Base-by-base conservation (phyloP, 768 basidiomycete species). In the Auricularia auricula-judae region DNA sequence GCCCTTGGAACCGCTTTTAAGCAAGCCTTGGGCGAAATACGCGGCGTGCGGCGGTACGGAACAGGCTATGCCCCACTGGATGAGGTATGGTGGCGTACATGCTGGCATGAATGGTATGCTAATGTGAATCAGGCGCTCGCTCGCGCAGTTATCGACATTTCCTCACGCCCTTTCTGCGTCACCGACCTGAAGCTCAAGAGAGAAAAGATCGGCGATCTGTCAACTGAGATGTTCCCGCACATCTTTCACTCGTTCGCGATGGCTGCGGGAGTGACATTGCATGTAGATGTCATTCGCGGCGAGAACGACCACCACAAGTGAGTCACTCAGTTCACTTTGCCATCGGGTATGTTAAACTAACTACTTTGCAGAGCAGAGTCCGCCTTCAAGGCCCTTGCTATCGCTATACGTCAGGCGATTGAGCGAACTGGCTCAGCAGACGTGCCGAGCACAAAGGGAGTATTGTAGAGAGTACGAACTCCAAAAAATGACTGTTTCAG, bases 251-350 rank as follows among this genome's bases (percentile, higher is more conserved):
- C 94, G 3, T 99, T 99, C 72, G 91, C 96, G n/a, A 93, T 93
- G 67, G 92, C 93, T 0, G 90, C 96, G 1, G 95, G 95, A 5
- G 88, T 87, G 23, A 98, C 97, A 2, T 79, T 99, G 59, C 96
- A 98, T 71, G 82, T 98, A 62, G 97, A 99, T 71, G 93, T 93
- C 53, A 79, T 99, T 53, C 82, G 94, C 39, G 97, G 97, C 51
- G 88, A 93, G 70, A 99, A 99, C 76, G 97, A 99, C 72, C 97
- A 99, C 74, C 97, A 98, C 76, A 86, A 91, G 96, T 94, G 71
- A 66, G 86, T 72, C 39, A 4, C 12, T 33, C 12, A 12, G 35
- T 21, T 16, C 58, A 14, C 39, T 14, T 11, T n/a, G 8, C 14
- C 16, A 14, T 18, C 14, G 12, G 18, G 53, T 59, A 3, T 33